These are phyloP conservation scores for Fonticula alba DNA, from an alignment of 78 protist species.

Conservation along the genomic window DNA sequence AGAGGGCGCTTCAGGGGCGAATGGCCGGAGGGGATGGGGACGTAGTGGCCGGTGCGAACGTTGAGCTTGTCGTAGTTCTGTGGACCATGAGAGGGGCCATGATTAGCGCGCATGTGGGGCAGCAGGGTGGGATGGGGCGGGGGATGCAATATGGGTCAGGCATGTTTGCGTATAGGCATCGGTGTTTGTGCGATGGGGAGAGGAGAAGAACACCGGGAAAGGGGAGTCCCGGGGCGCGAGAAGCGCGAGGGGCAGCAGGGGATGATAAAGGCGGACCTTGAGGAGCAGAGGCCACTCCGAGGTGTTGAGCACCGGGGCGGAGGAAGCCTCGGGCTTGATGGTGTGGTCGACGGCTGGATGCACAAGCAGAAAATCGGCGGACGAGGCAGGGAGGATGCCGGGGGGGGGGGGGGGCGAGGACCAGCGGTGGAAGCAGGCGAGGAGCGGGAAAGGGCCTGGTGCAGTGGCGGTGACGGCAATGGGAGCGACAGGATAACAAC, in stretches of 20 bases:
- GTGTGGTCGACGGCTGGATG: no score
- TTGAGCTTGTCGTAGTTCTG: slow-evolving; percentile 80
- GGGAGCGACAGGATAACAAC: no score
- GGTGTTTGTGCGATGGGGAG: background rate
- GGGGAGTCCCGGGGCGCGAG: background rate
- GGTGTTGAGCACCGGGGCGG: slow-evolving; percentile 46
- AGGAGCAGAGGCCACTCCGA: slow-evolving; percentile 70
- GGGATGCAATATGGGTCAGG: background rate
- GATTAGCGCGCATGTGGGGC: no score
- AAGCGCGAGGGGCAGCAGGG: background rate
- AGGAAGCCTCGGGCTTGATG: no score
- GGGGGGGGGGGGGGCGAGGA: no score
- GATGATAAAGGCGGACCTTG: slow-evolving; percentile 4
- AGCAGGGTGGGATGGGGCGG: background rate
- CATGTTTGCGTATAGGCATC: background rate
- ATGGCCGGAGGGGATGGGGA: slow-evolving; percentile 84
- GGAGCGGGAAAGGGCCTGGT: no score
- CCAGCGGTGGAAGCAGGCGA: no score
- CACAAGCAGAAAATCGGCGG: no score
- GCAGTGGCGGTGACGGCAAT: no score
- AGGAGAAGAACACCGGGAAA: background rate
- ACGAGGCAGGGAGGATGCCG: no score
- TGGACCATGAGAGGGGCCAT: background rate
- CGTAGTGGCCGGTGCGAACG: slow-evolving; percentile 83
- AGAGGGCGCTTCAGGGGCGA: slow-evolving; percentile 89